Evolutionary conservation across 768 basidiomycete species (phyloP).

Genomic region (Leccinellum rugosiceps): DNA sequence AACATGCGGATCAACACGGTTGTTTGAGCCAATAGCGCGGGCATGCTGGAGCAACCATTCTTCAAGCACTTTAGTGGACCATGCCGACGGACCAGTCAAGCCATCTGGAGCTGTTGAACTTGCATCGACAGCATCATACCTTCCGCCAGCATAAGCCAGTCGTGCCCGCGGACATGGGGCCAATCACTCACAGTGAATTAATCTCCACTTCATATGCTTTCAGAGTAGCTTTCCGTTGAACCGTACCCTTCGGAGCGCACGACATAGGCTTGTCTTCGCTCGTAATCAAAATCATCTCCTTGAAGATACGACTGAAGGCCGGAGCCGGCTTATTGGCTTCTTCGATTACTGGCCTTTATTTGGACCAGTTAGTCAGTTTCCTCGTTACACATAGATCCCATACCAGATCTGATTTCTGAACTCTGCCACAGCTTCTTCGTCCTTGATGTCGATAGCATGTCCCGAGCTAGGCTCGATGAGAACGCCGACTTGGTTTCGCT

Average conservation of each 20-base stretch:
- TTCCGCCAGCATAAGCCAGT: background rate
- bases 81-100: constrained; percentile 21
- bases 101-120: constrained; percentile 17
- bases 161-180: background rate
- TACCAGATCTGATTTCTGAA: constrained; percentile 35
- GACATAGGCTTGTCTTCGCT: constrained; percentile 39
- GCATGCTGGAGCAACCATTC: constrained; percentile 30
- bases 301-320: constrained; percentile 43
- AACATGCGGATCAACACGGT: constrained; percentile 1
- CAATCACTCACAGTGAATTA: constrained; percentile 36
- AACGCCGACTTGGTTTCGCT: constrained; percentile 30
- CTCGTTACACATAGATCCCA: background rate
- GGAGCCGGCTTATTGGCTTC: constrained; percentile 42
- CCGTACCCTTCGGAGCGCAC: constrained; percentile 45
- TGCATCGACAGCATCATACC: constrained; percentile 33
- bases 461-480: constrained; percentile 27
- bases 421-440: constrained; percentile 21
- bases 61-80: constrained; percentile 19
- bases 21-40: constrained; percentile 2
- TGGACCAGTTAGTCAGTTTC: background rate
- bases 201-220: constrained; percentile 44
- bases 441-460: constrained; percentile 16
- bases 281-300: constrained; percentile 52
- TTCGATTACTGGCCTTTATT: constrained; percentile 37
- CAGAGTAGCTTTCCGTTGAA: constrained; percentile 39